These are phyloP conservation scores for Phytophthora melonis DNA, from an alignment of 352 stramenopile species.

Conservation along the genomic window DNA sequence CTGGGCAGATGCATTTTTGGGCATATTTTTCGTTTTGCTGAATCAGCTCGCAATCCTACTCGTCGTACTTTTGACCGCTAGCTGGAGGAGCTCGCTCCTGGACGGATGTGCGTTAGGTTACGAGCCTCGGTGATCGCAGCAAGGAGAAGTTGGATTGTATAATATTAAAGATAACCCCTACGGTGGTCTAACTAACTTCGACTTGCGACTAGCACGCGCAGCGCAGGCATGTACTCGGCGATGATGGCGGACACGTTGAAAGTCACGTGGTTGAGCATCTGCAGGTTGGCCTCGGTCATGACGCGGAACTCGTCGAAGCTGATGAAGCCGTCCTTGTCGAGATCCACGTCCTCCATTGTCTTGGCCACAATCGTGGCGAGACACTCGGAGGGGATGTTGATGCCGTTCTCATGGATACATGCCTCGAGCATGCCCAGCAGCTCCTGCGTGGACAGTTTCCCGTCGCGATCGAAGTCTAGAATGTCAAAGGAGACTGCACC, in stretches of 20 bases:
- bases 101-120: not conserved
- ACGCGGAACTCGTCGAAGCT: conserved; percentile 79
- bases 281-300: conserved; percentile 66
- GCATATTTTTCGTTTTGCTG: not conserved
- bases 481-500: conserved; percentile 80
- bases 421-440: conserved; percentile 76
- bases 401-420: conserved; percentile 79
- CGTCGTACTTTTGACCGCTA: too few species aligned
- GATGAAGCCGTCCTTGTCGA: conserved; percentile 76
- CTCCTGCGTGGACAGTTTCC: conserved; percentile 76
- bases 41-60: not conserved
- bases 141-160: not conserved
- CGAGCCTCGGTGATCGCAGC: not conserved
- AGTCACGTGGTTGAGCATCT: conserved; percentile 86
- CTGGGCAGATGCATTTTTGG: not conserved
- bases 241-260: conserved; percentile 85
- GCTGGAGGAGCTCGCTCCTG: not conserved
- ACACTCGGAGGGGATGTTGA: conserved; percentile 75
- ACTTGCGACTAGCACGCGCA: conserved; percentile 56
- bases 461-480: conserved; percentile 77
- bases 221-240: conserved; percentile 76
- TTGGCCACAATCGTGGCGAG: conserved; percentile 75
- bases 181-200: conserved; percentile 5
- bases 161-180: not conserved
- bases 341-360: conserved; percentile 75